Evolutionary conservation across 1,139 yeast species (phyloP).

Genomic region (Blastobotrys arbuscula): DNA sequence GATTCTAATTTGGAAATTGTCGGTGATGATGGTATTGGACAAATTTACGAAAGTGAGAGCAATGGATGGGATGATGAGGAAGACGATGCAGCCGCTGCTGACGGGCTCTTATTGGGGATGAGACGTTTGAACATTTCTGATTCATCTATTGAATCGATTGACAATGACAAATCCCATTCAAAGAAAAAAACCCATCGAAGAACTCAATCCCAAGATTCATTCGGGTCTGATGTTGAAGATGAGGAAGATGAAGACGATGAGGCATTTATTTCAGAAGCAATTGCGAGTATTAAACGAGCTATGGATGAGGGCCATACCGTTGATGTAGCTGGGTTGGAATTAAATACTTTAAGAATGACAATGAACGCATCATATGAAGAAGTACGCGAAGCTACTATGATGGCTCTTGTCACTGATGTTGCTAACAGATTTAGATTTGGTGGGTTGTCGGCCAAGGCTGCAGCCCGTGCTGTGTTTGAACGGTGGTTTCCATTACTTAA

Average conservation of each 20-base stretch:
- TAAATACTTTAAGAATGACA: constrained; percentile 93
- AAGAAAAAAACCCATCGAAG: constrained; percentile 20
- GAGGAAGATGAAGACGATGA: constrained; percentile 55
- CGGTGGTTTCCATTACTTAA: constrained; percentile 46
- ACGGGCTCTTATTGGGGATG: constrained; percentile 50
- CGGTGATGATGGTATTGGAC: constrained; percentile 59
- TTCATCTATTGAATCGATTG: constrained; percentile 49
- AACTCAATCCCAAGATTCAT: constrained; percentile 23
- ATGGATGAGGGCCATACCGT: constrained; percentile 86
- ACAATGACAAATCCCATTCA: neutral
- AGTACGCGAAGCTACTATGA: constrained; percentile 75
- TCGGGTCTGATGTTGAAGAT: constrained; percentile 16
- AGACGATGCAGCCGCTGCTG: constrained; percentile 38
- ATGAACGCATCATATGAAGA: constrained; percentile 94
- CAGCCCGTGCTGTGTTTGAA: constrained; percentile 65
- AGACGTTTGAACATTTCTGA: constrained; percentile 68
- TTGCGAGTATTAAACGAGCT: constrained; percentile 90
- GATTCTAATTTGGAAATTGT: constrained; percentile 36
- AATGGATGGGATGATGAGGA: constrained; percentile 44
- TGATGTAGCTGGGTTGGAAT: constrained; percentile 87
- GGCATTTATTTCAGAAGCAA: constrained; percentile 79
- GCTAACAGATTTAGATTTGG: constrained; percentile 69
- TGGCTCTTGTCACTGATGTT: constrained; percentile 64
- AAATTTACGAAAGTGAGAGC: constrained; percentile 43
- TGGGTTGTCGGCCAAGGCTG: constrained; percentile 68